phyloP scores from a whole-genome alignment of 1,284 basidiomycete species.

The Pyrrhoderma lamaoense region DNA sequence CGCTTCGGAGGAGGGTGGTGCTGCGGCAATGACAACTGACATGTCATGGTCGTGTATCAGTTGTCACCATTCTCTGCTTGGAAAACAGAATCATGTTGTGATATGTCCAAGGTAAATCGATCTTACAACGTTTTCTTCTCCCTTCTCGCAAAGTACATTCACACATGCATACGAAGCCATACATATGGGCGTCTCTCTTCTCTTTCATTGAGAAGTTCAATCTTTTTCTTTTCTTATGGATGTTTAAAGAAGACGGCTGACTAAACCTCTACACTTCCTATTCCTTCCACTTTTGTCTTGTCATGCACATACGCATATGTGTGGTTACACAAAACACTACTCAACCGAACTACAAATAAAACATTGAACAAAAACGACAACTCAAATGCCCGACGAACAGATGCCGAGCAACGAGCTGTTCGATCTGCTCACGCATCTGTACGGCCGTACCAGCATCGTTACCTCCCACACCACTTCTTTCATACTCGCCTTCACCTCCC shows the following conservation, averaged over 20 bases:
- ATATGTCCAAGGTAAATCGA: slow-evolving; percentile 14
- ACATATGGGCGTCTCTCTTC: too few species aligned
- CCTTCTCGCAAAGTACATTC: too few species aligned
- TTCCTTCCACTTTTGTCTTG: too few species aligned
- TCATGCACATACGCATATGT: neutral
- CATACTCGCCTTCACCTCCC: slow-evolving; percentile 23
- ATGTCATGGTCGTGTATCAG: slow-evolving; percentile 10
- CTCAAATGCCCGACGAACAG: slow-evolving; percentile 17
- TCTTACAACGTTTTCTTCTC: too few species aligned
- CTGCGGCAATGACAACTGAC: neutral
- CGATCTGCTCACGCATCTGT: slow-evolving; percentile 29
- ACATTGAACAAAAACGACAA: neutral
- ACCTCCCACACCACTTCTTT: slow-evolving; percentile 24
- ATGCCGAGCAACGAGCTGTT: slow-evolving; percentile 27
- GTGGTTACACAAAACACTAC: too few species aligned
- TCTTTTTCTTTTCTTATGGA: too few species aligned
- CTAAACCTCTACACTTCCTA: too few species aligned
- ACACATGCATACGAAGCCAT: too few species aligned
- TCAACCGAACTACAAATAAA: too few species aligned
- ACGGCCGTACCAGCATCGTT: slow-evolving; percentile 23
- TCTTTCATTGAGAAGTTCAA: too few species aligned
- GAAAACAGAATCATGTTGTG: slow-evolving; percentile 9
- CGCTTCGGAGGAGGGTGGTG: neutral
- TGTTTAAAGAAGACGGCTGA: too few species aligned
- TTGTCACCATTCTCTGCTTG: slow-evolving; percentile 14